Base-by-base conservation (phyloP, 23 red algal species). In the Gracilaria vermiculophylla region DNA sequence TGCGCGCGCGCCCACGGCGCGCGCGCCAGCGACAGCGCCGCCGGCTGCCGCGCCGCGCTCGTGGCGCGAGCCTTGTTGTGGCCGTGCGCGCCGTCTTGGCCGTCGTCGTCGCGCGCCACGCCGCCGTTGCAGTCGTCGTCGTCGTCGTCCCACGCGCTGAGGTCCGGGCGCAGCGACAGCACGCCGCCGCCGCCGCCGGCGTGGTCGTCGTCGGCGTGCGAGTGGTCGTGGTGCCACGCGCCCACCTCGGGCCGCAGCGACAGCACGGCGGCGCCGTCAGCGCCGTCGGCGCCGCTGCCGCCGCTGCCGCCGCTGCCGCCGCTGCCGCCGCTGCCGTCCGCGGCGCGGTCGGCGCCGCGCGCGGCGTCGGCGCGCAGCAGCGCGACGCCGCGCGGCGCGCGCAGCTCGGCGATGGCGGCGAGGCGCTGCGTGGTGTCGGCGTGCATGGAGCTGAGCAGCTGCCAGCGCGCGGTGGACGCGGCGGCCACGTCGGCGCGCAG, bases 371-470 rank as follows among this genome's bases (percentile, higher is more conserved):
- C 61, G 3, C 61, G 6, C 15, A 66, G 23, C 61, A 66, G 61
- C 61, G 61, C 15, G 24, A 13, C 10, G 61, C 34, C 2, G 4
- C 34, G 61, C 7, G 61, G 61, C 15, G 27, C 24, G 2, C 82
- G 82, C 47, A 86, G 64, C 13, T 51, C 20, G 65, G 72, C 33
- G 20, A 86, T 42, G 13, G 82, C 82, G 8, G 61, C 47, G 12
- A 75, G 27, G 2, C 82, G 82, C 14, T 75, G 43, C 25, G 65
- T 75, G 33, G 55, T 62, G 35, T 86, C 82, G 9, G 41, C 60
- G 62, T 64, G 82, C 28, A 86, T 41, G 43, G 72, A 45, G 64
- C 43, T 55, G 11, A 86, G 82, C 47, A 86, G 31, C 62, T 86
- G 62, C 31, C 60, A 62, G 16, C 65, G 11, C 24, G 64, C 43